Base-by-base conservation (phyloP, 257 asterid genomes). In the Nicotiana sylvestris region DNA sequence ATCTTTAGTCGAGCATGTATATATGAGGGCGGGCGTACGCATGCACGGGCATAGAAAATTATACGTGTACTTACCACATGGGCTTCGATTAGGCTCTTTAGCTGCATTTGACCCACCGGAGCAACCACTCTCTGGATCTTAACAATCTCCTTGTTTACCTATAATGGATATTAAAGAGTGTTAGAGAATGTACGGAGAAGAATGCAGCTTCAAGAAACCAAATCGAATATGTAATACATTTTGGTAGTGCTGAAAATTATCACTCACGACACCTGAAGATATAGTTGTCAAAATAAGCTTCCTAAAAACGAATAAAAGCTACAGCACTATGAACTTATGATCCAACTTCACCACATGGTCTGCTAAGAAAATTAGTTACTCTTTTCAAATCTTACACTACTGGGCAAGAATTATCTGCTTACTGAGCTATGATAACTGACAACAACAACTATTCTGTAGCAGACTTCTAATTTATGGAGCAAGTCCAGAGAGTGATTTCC, bases 81-180 rank as follows among this genome's bases (percentile, higher is more conserved):
- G 82, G 99, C 92, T 90, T 94, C 90, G 0, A 96, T 89, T 61
- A 96, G 98, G 93, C 72, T 92, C 93, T 96, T 96, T 46, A 96
- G 96, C 88, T 92, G 99, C 97, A 91, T 89, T 90, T 96, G 99
- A 56, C 99, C 99, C 49, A 90, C 98, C 17, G 97, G 96, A 82
- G 98, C 98, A 64, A 93, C 88, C 49, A 96, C 98, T 93, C 97
- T 91, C 90, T 96, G 99, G 82, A 96, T 96, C 95, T 96, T 96
- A 78, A 96, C 99, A 25, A 96, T 96, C 89, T 96, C 99, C 90
- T 92, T 96, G 92, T 96, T 96, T 89, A 96, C 92, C 99, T 96
- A 87, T 85, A 49, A 66, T 33, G 82, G 11, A 5, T 80, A 35
- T 78, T 51, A 30, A 25, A 21, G 25, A 35, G 43, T 64, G 60